These are phyloP conservation scores for Microbotryomycetes sp. DNA, from an alignment of 1,284 basidiomycete genomes.

Conservation along the genomic window DNA sequence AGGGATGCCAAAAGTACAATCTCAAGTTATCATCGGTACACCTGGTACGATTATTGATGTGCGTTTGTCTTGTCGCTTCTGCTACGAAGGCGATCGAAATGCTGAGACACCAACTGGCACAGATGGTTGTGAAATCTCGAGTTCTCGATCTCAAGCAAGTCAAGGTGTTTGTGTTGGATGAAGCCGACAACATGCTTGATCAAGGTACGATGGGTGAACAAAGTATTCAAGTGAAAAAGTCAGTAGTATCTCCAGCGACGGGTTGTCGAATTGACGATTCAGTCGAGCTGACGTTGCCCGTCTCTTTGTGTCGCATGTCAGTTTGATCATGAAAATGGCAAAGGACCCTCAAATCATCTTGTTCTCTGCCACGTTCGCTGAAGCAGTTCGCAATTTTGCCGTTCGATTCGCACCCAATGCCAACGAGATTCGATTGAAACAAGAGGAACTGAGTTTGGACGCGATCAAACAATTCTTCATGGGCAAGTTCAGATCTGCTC, in stretches of 20 bases:
- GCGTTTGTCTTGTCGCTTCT: slow-evolving; percentile 36
- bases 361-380: slow-evolving; percentile 97
- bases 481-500: slow-evolving; percentile 56
- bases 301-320: neutral
- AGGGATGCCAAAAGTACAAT: slow-evolving; percentile 58
- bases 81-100: neutral
- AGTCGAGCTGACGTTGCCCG: neutral
- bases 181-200: slow-evolving; percentile 98
- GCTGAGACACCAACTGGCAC: neutral
- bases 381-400: slow-evolving; percentile 83
- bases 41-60: slow-evolving; percentile 92
- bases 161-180: slow-evolving; percentile 93
- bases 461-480: slow-evolving; percentile 98
- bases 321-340: slow-evolving; percentile 30
- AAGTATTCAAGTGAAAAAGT: slow-evolving; percentile 92
- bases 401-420: slow-evolving; percentile 85
- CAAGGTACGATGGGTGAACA: slow-evolving; percentile 88
- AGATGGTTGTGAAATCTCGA: slow-evolving; percentile 28
- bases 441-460: slow-evolving; percentile 88
- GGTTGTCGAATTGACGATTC: neutral
- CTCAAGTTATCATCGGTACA: slow-evolving; percentile 92
- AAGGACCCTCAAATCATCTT: slow-evolving; percentile 68
- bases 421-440: slow-evolving; percentile 93
- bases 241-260: slow-evolving; percentile 42
- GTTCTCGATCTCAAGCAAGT: slow-evolving; percentile 62